Percentiles rank a stretch among this genome's conserved stretches.
These are phyloP conservation scores for Aquilaria yunnanensis DNA, from an alignment of 345 rosid genomes.

Conservation along the genomic window DNA sequence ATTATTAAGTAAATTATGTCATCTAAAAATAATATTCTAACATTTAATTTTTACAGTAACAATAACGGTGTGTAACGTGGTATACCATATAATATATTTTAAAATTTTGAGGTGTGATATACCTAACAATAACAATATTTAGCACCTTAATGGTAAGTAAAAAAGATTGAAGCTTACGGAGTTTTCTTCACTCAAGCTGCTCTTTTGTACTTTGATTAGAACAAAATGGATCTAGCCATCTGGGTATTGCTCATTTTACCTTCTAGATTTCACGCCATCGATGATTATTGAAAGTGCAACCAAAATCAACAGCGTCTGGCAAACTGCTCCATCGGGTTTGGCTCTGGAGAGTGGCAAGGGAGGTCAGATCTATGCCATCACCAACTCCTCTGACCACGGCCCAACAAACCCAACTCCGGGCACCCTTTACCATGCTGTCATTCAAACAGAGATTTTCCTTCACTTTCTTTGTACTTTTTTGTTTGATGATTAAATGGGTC, in stretches of 20 bases:
- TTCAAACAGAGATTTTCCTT: constrained; percentile 36
- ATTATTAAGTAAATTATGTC: too few relatives aligned
- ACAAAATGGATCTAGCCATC: constrained; percentile 3
- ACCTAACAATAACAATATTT: too few relatives aligned
- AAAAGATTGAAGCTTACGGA: not conserved
- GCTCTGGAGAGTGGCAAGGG: constrained; percentile 68
- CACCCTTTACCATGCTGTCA: constrained; percentile 80
- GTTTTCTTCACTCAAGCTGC: not conserved
- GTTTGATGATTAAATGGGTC: too few relatives aligned
- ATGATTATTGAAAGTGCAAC: constrained; percentile 85
- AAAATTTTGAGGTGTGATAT: too few relatives aligned
- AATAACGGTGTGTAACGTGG: too few relatives aligned
- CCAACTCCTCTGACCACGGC: constrained; percentile 82
- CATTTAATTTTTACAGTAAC: too few relatives aligned
- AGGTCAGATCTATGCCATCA: constrained; percentile 74
- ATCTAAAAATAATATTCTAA: too few relatives aligned
- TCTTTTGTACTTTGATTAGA: not conserved
- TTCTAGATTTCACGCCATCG: constrained; percentile 47
- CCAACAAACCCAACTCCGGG: constrained; percentile 77
- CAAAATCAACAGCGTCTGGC: constrained; percentile 65
- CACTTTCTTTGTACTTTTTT: too few relatives aligned
- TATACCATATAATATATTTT: too few relatives aligned
- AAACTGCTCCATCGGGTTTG: constrained; percentile 85
- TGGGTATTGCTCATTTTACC: constrained; percentile 6
- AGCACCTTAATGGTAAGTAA: not conserved